phyloP scores from a whole-genome alignment of 1,139 yeast genomes.

The Pichia sp. region DNA sequence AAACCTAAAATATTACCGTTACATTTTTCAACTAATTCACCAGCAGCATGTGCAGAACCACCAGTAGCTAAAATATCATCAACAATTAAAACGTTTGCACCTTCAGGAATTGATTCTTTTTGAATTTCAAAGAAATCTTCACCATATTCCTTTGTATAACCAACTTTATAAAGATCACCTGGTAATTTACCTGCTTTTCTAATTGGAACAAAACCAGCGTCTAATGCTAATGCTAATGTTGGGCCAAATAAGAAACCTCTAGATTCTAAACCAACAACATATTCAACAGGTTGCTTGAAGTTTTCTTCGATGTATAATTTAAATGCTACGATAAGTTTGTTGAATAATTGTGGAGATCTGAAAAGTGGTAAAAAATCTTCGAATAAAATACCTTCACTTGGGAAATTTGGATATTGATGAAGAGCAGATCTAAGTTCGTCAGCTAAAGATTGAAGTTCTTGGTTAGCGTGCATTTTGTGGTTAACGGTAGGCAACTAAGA shows the following conservation, averaged over 20 bases:
- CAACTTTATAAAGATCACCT: constrained; percentile 68
- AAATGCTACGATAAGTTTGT: constrained; percentile 75
- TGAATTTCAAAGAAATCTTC: constrained; percentile 85
- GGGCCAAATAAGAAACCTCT: constrained; percentile 98
- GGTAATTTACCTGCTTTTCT: constrained; percentile 95
- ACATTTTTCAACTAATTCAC: constrained; percentile 60
- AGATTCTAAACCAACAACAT: constrained; percentile 89
- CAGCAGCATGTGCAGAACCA: constrained; percentile 94
- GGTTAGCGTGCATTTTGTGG: constrained; percentile 10
- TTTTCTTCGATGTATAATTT: constrained; percentile 60
- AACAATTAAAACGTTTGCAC: constrained; percentile 75
- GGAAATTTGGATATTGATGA: constrained; percentile 88
- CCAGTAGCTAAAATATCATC: constrained; percentile 98
- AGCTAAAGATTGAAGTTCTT: constrained; percentile 35
- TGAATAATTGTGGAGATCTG: constrained; percentile 72
- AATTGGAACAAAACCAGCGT: constrained; percentile 89
- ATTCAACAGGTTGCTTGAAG: constrained; percentile 58
- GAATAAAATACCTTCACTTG: constrained; percentile 83
- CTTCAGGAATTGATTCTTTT: constrained; percentile 69
- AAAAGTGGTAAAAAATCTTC: constrained; percentile 96
- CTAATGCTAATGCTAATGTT: constrained; percentile 78
- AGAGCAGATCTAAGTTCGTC: constrained; percentile 57
- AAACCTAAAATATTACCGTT: constrained; percentile 74
- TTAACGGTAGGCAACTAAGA: not conserved
- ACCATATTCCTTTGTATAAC: constrained; percentile 89